Evolutionary conservation across 192 early-diverging fungal genomes (phyloP).

Genomic region (Tieghemiomyces parasiticus): DNA sequence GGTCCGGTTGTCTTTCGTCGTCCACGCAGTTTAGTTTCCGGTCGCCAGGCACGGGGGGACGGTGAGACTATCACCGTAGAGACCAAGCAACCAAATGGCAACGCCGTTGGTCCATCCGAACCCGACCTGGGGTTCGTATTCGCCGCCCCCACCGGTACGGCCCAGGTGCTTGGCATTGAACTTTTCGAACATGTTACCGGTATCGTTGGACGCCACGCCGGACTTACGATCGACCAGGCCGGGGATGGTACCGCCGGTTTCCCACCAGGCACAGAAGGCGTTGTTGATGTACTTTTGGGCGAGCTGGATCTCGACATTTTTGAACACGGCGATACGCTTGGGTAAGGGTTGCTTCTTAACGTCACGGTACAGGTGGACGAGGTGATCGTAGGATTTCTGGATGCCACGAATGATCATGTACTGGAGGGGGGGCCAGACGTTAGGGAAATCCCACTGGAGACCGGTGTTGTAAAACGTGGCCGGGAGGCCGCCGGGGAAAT

Average conservation of each 20-base stretch:
- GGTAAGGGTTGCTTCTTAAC: not conserved
- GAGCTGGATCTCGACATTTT: constrained; percentile 14
- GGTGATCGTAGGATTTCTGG: constrained; percentile 9
- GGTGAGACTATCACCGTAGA: constrained; percentile 19
- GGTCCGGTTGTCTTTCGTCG: too few relatives aligned
- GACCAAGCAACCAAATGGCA: constrained; percentile 39
- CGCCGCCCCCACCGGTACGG: constrained; percentile 39
- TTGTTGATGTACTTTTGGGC: constrained; percentile 36
- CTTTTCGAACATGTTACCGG: constrained; percentile 66
- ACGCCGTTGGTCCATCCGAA: constrained; percentile 74
- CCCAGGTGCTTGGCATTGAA: constrained; percentile 36
- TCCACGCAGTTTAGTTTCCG: too few relatives aligned
- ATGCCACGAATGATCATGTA: constrained; percentile 38
- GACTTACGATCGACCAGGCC: constrained; percentile 23
- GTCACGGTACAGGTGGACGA: not conserved
- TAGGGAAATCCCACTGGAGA: constrained; percentile 63
- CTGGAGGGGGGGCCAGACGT: constrained; percentile 51
- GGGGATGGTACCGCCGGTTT: constrained; percentile 44
- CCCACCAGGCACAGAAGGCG: constrained; percentile 53
- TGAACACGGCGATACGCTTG: constrained; percentile 4
- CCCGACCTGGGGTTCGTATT: constrained; percentile 51
- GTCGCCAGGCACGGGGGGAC: constrained; percentile 13
- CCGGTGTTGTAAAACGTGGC: constrained; percentile 37
- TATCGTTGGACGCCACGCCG: constrained; percentile 19
- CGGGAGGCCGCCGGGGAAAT: constrained; percentile 43